Evolutionary conservation across 2,329 filamentous ascomycete genomes (phyloP).

Genomic region (Pyrenochaeta sp.): DNA sequence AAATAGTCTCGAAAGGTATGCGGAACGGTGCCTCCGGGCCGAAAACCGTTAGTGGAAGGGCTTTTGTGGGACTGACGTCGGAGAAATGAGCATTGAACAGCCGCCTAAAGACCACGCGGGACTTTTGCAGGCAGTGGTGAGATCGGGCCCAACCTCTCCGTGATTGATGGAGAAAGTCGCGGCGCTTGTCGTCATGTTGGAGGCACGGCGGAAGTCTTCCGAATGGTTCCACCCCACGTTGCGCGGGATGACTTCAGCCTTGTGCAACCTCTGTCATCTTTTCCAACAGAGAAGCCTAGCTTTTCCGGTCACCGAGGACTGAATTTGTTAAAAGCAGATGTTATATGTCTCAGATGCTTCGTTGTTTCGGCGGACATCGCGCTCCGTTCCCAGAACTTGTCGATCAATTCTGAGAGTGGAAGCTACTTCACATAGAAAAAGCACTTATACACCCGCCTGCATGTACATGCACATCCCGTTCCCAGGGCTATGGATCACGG

Average conservation of each 20-base stretch:
- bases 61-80: constrained; percentile 19
- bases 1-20: constrained; percentile 23
- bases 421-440: not conserved
- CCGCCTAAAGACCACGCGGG: constrained; percentile 17
- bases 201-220: constrained; percentile 8
- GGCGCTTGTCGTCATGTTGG: constrained; percentile 4
- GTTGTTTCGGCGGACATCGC: not conserved
- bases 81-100: constrained; percentile 30
- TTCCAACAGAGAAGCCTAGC: not conserved
- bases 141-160: constrained; percentile 34
- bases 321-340: not conserved
- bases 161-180: constrained; percentile 18
- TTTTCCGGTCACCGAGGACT: not conserved
- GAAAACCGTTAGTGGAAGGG: constrained; percentile 26
- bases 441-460: not conserved
- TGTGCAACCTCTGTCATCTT: not conserved
- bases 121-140: constrained; percentile 19
- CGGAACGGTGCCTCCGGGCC: constrained; percentile 29
- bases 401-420: not conserved
- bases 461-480: not conserved
- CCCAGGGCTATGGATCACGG: not conserved
- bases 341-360: not conserved
- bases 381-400: constrained; percentile 3
- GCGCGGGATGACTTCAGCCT: constrained; percentile 7
- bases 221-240: constrained; percentile 8